Evolutionary conservation across 2,329 filamentous ascomycete genomes (phyloP).

Genomic region (Cercospora sp.): DNA sequence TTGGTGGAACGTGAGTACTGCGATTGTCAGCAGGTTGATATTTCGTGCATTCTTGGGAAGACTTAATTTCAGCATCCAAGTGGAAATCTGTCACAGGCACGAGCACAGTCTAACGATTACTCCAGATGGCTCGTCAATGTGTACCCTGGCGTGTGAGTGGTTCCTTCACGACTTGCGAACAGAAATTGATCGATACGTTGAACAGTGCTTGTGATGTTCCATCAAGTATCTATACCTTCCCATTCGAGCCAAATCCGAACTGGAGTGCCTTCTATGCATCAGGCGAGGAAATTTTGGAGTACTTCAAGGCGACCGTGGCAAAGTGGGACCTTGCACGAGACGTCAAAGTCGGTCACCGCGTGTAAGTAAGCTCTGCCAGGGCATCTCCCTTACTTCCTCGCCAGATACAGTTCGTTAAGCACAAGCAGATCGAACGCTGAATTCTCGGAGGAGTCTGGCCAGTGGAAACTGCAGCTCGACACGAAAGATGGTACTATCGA

Average conservation of each 20-base stretch:
- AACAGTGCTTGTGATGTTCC: constrained; percentile 42
- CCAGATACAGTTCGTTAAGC: background rate
- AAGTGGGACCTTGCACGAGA: constrained; percentile 45
- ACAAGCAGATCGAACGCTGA: constrained; percentile 6
- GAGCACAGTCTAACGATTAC: background rate
- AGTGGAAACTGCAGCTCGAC: constrained; percentile 41
- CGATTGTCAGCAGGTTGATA: background rate
- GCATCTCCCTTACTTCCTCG: background rate
- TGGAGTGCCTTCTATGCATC: constrained; percentile 47
- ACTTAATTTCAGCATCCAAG: background rate
- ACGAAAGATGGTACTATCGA: constrained; percentile 32
- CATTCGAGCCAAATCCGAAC: constrained; percentile 47
- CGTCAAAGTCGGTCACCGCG: constrained; percentile 42
- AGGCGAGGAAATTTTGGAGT: constrained; percentile 45
- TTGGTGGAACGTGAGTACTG: constrained; percentile 43
- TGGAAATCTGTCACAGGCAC: background rate
- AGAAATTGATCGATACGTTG: background rate
- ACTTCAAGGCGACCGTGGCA: constrained; percentile 42
- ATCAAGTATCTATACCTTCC: constrained; percentile 43
- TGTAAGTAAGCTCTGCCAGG: constrained; percentile 29
- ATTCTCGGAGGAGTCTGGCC: constrained; percentile 27
- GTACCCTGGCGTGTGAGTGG: constrained; percentile 42
- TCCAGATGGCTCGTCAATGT: constrained; percentile 39
- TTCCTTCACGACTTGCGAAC: background rate
- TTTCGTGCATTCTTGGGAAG: background rate